Evolutionary conservation across 2,329 filamentous ascomycete species (phyloP).

Genomic region (Passalora sequoiae): DNA sequence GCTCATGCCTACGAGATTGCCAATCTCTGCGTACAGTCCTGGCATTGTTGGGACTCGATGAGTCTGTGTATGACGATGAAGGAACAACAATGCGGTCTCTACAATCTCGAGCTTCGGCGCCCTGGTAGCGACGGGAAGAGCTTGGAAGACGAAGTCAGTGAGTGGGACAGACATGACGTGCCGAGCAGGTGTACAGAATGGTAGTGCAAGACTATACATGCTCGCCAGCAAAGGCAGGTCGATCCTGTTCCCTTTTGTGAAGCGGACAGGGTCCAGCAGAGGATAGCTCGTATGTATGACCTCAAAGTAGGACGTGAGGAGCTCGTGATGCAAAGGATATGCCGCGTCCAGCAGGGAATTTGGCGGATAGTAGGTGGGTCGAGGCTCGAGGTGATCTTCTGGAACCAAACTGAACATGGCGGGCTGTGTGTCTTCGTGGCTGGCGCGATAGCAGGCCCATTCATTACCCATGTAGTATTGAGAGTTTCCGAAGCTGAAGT

Average conservation of each 20-base stretch:
- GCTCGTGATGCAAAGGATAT: slow-evolving; percentile 21
- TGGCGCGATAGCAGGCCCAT: slow-evolving; percentile 19
- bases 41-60: slow-evolving; percentile 15
- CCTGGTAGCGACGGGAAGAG: slow-evolving; percentile 18
- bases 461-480: slow-evolving; percentile 20
- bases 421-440: slow-evolving; percentile 8
- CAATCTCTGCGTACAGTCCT: slow-evolving; percentile 20
- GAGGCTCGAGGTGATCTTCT: slow-evolving; percentile 15
- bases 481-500: slow-evolving; percentile 21
- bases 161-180: slow-evolving; percentile 9
- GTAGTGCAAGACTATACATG: slow-evolving; percentile 22
- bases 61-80: slow-evolving; percentile 18
- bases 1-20: slow-evolving; percentile 17
- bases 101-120: slow-evolving; percentile 20
- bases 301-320: slow-evolving; percentile 23
- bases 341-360: slow-evolving; percentile 18
- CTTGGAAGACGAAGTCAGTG: slow-evolving; percentile 18
- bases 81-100: slow-evolving; percentile 18
- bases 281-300: slow-evolving; percentile 22
- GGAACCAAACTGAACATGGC: slow-evolving; percentile 19
- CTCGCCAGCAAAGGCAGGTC: slow-evolving; percentile 19
- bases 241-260: slow-evolving; percentile 23
- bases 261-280: slow-evolving; percentile 19
- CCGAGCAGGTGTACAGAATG: slow-evolving; percentile 17
- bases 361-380: slow-evolving; percentile 18